A percentile compares a stretch with the other conserved stretches of the same genome.
Evolutionary conservation across 164 flowering plant genomes (phyloP).

Genomic region (Vitis cinerea): DNA sequence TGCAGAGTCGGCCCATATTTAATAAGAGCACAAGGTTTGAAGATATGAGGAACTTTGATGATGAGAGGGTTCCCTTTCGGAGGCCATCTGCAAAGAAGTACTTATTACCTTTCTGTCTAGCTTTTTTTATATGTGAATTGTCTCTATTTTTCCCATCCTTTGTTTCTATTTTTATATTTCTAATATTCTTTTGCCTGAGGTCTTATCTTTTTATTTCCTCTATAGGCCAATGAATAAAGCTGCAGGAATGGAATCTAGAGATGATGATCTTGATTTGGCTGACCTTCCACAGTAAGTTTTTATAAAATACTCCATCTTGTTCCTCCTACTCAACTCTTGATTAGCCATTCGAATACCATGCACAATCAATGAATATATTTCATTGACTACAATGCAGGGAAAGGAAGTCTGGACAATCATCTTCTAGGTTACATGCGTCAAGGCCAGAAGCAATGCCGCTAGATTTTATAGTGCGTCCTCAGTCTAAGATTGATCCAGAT

Average conservation of each 20-base stretch:
- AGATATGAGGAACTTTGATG: constrained; percentile 81
- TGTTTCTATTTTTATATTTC: neutral
- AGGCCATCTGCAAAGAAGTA: constrained; percentile 77
- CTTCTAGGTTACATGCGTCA: constrained; percentile 61
- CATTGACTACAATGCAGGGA: constrained; percentile 44
- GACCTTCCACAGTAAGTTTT: constrained; percentile 62
- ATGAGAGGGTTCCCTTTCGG: constrained; percentile 61
- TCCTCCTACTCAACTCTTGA: neutral
- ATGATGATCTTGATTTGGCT: constrained; percentile 83
- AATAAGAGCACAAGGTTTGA: constrained; percentile 96
- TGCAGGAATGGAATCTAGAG: constrained; percentile 68
- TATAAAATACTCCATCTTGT: neutral
- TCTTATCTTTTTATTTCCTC: constrained; percentile 2
- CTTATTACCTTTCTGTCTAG: neutral
- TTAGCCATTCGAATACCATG: neutral
- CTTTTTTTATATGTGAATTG: neutral
- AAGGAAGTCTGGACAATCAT: constrained; percentile 62
- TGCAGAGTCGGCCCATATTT: constrained; percentile 97
- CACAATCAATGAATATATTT: neutral
- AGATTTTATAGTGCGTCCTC: constrained; percentile 96
- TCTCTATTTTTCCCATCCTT: neutral
- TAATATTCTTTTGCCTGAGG: neutral
- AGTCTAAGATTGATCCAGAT: constrained; percentile 93
- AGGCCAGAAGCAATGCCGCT: constrained; percentile 92
- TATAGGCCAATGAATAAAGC: constrained; percentile 55